Percentiles rank a stretch among this genome's conserved stretches.
Conservation (phyloP, 805 yeast genomes). For the Cyberlindnera lachancei region DNA sequence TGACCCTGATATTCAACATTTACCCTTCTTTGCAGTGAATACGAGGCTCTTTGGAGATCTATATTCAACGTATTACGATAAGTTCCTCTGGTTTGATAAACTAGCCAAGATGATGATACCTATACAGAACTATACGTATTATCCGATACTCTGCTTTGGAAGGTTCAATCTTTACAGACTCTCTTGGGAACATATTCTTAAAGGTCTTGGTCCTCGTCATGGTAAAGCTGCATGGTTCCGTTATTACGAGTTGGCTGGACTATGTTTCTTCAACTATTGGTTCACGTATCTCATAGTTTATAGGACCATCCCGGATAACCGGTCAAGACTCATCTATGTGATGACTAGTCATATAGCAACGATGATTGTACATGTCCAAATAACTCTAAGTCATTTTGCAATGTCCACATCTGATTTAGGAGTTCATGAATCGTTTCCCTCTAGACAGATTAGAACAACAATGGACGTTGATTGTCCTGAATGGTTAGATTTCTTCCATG, state of each 20-base stretch:
- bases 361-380: slow-evolving; percentile 91
- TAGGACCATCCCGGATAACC: slow-evolving; percentile 42
- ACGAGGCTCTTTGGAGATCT: slow-evolving; percentile 59
- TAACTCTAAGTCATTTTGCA: slow-evolving; percentile 84
- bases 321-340: slow-evolving; percentile 51
- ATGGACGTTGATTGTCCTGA: slow-evolving; percentile 94
- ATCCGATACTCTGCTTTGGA: slow-evolving; percentile 75
- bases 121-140: slow-evolving; percentile 63
- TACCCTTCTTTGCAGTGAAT: slow-evolving; percentile 86
- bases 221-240: slow-evolving; percentile 87
- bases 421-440: slow-evolving; percentile 66
- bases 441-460: slow-evolving; percentile 80
- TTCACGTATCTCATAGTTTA: slow-evolving; percentile 59
- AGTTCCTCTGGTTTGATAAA: slow-evolving; percentile 57
- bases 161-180: slow-evolving; percentile 78
- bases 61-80: slow-evolving; percentile 76
- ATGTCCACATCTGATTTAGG: slow-evolving; percentile 90
- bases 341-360: slow-evolving; percentile 73
- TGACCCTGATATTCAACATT: slow-evolving; percentile 90
- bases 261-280: slow-evolving; percentile 71
- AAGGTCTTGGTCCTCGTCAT: slow-evolving; percentile 70
- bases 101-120: slow-evolving; percentile 52
- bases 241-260: slow-evolving; percentile 67
- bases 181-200: slow-evolving; percentile 68
- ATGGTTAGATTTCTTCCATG: slow-evolving; percentile 88